These are phyloP conservation scores for Ophiocordyceps polyrhachis-furcata DNA, from an alignment of 2,329 filamentous ascomycete species.

Conservation along the genomic window DNA sequence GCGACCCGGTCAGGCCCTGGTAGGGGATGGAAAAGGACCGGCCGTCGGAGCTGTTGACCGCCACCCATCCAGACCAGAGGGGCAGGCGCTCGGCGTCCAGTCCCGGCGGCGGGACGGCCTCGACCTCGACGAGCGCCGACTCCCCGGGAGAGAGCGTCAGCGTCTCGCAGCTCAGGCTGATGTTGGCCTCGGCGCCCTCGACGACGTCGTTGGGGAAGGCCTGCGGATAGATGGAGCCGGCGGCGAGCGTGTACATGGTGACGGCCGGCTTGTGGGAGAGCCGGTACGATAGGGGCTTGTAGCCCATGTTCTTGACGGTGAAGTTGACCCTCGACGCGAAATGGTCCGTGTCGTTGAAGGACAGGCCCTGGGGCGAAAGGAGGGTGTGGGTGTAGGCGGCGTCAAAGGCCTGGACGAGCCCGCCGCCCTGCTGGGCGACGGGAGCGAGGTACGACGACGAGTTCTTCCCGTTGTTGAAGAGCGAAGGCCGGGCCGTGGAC, in stretches of 20 bases:
- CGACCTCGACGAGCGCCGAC: conserved; percentile 26
- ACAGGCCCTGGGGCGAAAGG: conserved; percentile 35
- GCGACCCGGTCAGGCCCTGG: conserved; percentile 18
- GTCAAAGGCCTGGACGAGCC: conserved; percentile 40
- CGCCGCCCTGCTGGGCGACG: conserved; percentile 40
- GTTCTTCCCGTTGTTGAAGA: conserved; percentile 25
- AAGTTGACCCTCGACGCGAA: conserved; percentile 30
- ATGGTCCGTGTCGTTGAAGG: conserved; percentile 46
- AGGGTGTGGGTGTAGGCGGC: conserved; percentile 34
- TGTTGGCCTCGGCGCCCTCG: conserved; percentile 17
- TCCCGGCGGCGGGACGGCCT: conserved; percentile 20
- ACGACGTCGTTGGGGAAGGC: conserved; percentile 26
- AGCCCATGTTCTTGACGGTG: conserved; percentile 34
- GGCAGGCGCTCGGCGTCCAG: conserved; percentile 19
- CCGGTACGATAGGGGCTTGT: conserved; percentile 28
- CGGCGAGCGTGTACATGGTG: conserved; percentile 31
- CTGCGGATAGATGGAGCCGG: conserved; percentile 15
- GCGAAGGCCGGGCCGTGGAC: conserved; percentile 26
- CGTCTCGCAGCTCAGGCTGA: conserved; percentile 22
- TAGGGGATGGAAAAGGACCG: conserved; percentile 20
- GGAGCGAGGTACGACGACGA: conserved; percentile 27
- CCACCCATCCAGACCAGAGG: conserved; percentile 23
- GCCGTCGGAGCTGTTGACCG: conserved; percentile 21
- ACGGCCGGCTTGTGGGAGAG: conserved; percentile 30
- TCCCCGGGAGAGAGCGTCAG: conserved; percentile 24